phyloP scores from a whole-genome alignment of 2,329 filamentous ascomycete genomes.

The Sporothrix inflata region DNA sequence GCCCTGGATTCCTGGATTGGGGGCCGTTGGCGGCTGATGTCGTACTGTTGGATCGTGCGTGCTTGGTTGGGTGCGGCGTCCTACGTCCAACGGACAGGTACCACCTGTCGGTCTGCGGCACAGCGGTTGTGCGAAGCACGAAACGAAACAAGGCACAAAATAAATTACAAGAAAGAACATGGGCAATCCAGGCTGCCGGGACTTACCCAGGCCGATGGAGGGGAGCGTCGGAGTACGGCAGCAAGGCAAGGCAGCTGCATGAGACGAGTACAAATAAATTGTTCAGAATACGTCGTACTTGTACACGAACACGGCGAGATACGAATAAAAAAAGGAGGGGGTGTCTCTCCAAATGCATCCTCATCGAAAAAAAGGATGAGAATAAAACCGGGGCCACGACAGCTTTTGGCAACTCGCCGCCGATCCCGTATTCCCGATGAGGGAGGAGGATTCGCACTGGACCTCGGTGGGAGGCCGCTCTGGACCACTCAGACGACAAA shows the following conservation, averaged over 20 bases:
- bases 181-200: slow-evolving; percentile 15
- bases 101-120: background rate
- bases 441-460: slow-evolving; percentile 6
- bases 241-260: background rate
- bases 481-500: background rate
- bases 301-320: background rate
- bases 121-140: background rate
- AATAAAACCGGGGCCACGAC: slow-evolving; percentile 7
- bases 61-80: background rate
- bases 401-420: slow-evolving; percentile 12
- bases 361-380: background rate
- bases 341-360: background rate
- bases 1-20: too few species aligned
- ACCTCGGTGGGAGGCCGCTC: background rate
- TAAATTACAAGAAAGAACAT: background rate
- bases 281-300: background rate
- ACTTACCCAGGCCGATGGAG: slow-evolving; percentile 14
- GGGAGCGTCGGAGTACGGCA: slow-evolving; percentile 1
- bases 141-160: background rate
- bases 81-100: background rate
- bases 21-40: background rate
- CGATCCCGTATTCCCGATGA: slow-evolving; percentile 24
- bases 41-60: background rate
- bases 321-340: background rate
- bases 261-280: background rate